phyloP scores from a whole-genome alignment of 495 filamentous ascomycete genomes.

The Filosporella fistucella region DNA sequence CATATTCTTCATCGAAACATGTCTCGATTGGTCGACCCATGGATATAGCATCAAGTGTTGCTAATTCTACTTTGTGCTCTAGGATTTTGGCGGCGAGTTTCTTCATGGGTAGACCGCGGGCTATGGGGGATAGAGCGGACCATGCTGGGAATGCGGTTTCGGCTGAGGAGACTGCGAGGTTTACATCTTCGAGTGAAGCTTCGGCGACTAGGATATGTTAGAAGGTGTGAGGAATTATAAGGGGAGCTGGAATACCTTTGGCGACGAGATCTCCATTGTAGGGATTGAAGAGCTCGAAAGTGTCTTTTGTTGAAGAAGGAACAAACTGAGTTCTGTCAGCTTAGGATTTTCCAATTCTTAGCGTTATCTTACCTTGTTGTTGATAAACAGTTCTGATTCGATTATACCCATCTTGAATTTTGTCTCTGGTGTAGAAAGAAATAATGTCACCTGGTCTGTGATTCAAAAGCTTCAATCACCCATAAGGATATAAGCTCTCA shows the following conservation, averaged over 20 bases:
- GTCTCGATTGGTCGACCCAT: slow-evolving; percentile 41
- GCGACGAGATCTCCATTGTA: slow-evolving; percentile 61
- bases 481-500: not conserved
- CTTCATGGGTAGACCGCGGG: slow-evolving; percentile 65
- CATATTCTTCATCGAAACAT: slow-evolving; percentile 35
- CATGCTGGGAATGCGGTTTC: slow-evolving; percentile 79
- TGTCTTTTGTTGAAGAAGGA: slow-evolving; percentile 45
- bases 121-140: slow-evolving; percentile 63
- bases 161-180: slow-evolving; percentile 65
- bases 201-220: slow-evolving; percentile 62
- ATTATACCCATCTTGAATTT: slow-evolving; percentile 12
- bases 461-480: too few species aligned
- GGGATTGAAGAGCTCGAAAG: slow-evolving; percentile 69
- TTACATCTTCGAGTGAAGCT: slow-evolving; percentile 76
- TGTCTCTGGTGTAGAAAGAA: too few species aligned
- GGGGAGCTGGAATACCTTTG: slow-evolving; percentile 24
- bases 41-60: slow-evolving; percentile 45
- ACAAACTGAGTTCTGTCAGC: slow-evolving; percentile 30
- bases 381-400: slow-evolving; percentile 42
- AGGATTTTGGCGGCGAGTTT: slow-evolving; percentile 85
- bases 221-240: not conserved
- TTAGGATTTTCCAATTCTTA: not conserved
- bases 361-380: slow-evolving; percentile 34
- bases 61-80: slow-evolving; percentile 63
- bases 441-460: too few species aligned